phyloP scores from a whole-genome alignment of 2,329 filamentous ascomycete species.

The Scolecobasidium constrictum region DNA sequence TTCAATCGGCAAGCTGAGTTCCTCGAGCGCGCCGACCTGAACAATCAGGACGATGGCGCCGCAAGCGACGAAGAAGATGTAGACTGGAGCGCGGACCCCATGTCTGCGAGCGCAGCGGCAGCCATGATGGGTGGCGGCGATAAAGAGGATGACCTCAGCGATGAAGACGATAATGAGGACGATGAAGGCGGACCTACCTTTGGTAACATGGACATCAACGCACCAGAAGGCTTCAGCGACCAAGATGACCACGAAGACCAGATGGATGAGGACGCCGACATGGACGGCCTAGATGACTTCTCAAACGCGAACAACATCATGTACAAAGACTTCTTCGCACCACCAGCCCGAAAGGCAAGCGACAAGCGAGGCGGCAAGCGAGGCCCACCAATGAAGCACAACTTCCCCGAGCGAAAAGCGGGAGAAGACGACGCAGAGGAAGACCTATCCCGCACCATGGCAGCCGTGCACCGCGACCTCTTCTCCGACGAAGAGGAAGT shows the following conservation, averaged over 20 bases:
- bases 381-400: slow-evolving; percentile 35
- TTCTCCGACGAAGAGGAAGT: slow-evolving; percentile 70
- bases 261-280: slow-evolving; percentile 43
- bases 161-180: slow-evolving; percentile 49
- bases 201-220: slow-evolving; percentile 64
- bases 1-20: slow-evolving; percentile 93
- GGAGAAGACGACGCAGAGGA: slow-evolving; percentile 37
- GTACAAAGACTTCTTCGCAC: slow-evolving; percentile 90
- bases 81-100: slow-evolving; percentile 76
- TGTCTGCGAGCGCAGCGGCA: slow-evolving; percentile 25
- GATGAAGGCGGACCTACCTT: slow-evolving; percentile 77
- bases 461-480: slow-evolving; percentile 75
- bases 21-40: slow-evolving; percentile 74
- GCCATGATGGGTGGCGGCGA: slow-evolving; percentile 18
- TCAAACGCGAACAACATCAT: slow-evolving; percentile 79
- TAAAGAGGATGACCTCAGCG: slow-evolving; percentile 21
- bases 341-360: slow-evolving; percentile 58
- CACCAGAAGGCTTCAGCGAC: slow-evolving; percentile 58
- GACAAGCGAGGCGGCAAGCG: slow-evolving; percentile 44
- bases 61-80: slow-evolving; percentile 78
- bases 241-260: slow-evolving; percentile 45
- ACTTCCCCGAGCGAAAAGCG: slow-evolving; percentile 29
- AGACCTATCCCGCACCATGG: slow-evolving; percentile 74
- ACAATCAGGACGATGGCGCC: slow-evolving; percentile 60
- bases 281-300: slow-evolving; percentile 40